Base-by-base conservation (phyloP, 2,329 filamentous ascomycete genomes). In the Didymella arachidicola region DNA sequence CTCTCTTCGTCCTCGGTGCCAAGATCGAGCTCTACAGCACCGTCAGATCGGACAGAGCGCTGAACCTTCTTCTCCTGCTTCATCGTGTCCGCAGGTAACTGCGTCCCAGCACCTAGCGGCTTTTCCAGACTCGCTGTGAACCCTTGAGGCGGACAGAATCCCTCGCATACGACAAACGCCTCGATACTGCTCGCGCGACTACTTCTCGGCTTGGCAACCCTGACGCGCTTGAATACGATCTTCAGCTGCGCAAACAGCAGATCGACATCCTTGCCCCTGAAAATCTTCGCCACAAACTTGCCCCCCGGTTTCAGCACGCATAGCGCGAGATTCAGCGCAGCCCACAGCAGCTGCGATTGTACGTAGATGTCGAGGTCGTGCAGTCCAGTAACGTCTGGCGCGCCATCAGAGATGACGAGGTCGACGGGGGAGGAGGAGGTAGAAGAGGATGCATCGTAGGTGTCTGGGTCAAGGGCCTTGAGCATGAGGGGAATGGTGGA, bases 351-450 rank as follows among this genome's bases (percentile, higher is more conserved):
- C 78, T 98, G 95, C 8, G 91, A 93, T 79, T 99, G 95, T 18
- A 99, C 91, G 78, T 99, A 99, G 67, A 98, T 98, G 78, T 99
- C 95, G 34, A 99, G 86, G 76, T 99, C 95, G 77, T 99, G 95
- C 1, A 99, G 84, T 19, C 95, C 95, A 0, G 95, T 99, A 12
- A 99, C 95, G 71, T 99, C 95, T 0, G 95, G 95, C 0, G 95
- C 95, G 52, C 95, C 95, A 70, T 99, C 95, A 57, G 92, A 97
- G 62, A 99, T 86, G 25, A 99, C 94, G 1, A 99, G 85, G 73
- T 99, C 95, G 14, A 98, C 94, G 0, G 90, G 91, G 47, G 92
- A 87, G 0, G 88, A 86, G 2, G 89, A 85, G 65, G 79, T 71
- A 4, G 66, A 71, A 2, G 79, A 73, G 12, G 70, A 63, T 0